Base-by-base conservation (phyloP, 257 asterid genomes). In the Scutellaria baicalensis region DNA sequence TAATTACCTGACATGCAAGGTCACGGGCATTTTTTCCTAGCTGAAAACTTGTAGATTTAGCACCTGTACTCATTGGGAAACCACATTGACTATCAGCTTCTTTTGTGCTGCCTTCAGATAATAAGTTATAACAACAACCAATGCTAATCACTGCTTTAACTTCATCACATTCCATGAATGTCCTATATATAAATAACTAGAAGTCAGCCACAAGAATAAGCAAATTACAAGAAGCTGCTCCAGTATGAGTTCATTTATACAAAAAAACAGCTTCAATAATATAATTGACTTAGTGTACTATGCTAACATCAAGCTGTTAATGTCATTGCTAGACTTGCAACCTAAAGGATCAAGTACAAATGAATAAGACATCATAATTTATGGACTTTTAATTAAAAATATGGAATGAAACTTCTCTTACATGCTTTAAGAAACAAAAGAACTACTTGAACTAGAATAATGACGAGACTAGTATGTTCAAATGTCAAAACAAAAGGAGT, bases 101-200 rank as follows among this genome's bases (percentile, higher is more conserved):
- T 18, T 44, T 51, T 72, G 39, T 38, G 66, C 78, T 84, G 71
- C 80, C 85, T 83, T 92, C 96, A 42, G 97, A 81, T 68, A 93
- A 71, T 75, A 90, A 85, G 81, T 93, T 93, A 79, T 93, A 93
- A 81, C 98, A 93, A 70, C 98, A 93, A 51, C 98, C 98, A 56
- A 93, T 79, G 84, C 98, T 88, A 59, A 90, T 47, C 76, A 90
- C 86, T 14, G 93, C 91, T 82, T 87, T 85, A 73, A 84, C 89
- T 57, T 84, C 83, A 55, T 85, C 85, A 74, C 96, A 84, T 64
- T 88, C 96, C 73, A 77, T 14, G 57, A 93, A 90, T 48, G 98
- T 77, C 92, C 98, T 90, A 60, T 33, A 72, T 55, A 58, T 42
- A 65, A 43, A 62, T 42, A 78, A 77, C 78, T 36, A 56, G 9